Conservation (phyloP, 805 yeast species). For the Candida easanensis region DNA sequence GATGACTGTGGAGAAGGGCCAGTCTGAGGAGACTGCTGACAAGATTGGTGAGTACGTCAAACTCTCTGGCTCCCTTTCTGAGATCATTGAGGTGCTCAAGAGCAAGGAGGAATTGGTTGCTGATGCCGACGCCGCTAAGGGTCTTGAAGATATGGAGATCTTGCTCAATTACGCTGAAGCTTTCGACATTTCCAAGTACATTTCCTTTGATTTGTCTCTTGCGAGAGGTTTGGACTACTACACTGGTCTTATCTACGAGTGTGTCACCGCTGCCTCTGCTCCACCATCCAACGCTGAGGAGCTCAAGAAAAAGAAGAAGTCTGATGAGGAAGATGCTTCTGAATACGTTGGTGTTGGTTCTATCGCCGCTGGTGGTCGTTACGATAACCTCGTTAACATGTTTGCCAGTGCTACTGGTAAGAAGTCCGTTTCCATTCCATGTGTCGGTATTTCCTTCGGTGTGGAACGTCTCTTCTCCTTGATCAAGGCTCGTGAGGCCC, state of each 20-base stretch:
- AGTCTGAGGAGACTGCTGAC: slow-evolving; percentile 89
- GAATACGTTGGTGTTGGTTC: slow-evolving; percentile 98
- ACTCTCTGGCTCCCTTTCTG: slow-evolving; percentile 71
- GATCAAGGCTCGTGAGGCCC: slow-evolving; percentile 70
- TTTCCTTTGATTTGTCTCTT: slow-evolving; percentile 87
- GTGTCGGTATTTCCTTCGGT: slow-evolving; percentile 97
- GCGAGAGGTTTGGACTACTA: slow-evolving; percentile 98
- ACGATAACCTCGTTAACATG: slow-evolving; percentile 96
- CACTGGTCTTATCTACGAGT: slow-evolving; percentile 96
- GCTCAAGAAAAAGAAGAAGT: slow-evolving; percentile 42
- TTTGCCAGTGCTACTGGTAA: slow-evolving; percentile 81
- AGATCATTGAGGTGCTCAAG: slow-evolving; percentile 53
- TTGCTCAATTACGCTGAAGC: slow-evolving; percentile 81
- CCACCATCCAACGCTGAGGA: slow-evolving; percentile 82
- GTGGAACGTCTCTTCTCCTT: slow-evolving; percentile 92
- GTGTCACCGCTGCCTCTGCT: slow-evolving; percentile 93
- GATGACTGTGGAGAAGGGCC: slow-evolving; percentile 88
- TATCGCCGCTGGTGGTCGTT: slow-evolving; percentile 98
- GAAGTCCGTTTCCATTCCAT: slow-evolving; percentile 79
- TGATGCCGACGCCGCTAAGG: slow-evolving; percentile 74
- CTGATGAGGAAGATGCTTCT: slow-evolving; percentile 84
- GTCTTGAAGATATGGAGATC: slow-evolving; percentile 74
- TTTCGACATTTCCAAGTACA: slow-evolving; percentile 61
- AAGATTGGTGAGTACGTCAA: slow-evolving; percentile 89
- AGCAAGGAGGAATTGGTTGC: slow-evolving; percentile 54